These are phyloP conservation scores for Calonectria ilicicola DNA, from an alignment of 2,329 filamentous ascomycete genomes.

Conservation along the genomic window DNA sequence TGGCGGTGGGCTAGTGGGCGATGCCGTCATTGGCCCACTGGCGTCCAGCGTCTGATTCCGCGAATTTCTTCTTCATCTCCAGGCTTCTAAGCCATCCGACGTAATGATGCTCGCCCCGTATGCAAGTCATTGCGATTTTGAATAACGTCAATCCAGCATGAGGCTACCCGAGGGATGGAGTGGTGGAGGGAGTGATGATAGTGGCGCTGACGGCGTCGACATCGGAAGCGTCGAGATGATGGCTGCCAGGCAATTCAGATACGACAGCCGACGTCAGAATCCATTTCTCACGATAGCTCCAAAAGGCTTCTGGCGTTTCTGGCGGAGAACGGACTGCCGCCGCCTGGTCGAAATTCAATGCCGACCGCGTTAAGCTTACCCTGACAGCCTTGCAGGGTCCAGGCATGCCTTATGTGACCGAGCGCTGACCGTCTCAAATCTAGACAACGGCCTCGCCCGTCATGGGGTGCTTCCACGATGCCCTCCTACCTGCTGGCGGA, in stretches of 20 bases:
- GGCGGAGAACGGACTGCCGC: background rate
- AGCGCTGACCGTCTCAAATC: background rate
- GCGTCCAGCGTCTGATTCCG: background rate
- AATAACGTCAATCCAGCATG: background rate
- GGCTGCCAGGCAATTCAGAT: background rate
- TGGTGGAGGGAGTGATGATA: background rate
- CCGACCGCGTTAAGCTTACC: constrained; percentile 3
- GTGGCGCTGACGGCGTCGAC: background rate
- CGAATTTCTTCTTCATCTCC: background rate
- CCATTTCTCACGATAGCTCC: background rate
- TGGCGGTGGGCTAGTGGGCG: background rate
- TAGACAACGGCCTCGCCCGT: background rate
- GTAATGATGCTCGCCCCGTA: background rate
- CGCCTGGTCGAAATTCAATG: background rate
- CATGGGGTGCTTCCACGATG: background rate
- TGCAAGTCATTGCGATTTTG: background rate
- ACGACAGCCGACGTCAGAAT: background rate
- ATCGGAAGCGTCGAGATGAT: background rate
- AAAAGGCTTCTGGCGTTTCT: background rate
- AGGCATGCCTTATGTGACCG: background rate
- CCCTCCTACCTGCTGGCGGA: background rate
- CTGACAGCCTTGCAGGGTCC: background rate
- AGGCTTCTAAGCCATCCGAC: background rate
- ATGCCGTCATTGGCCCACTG: constrained; percentile 38
- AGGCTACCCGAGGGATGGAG: background rate